These are phyloP conservation scores for Paraconiothyrium brasiliense DNA, from an alignment of 2,329 filamentous ascomycete species.

Conservation along the genomic window DNA sequence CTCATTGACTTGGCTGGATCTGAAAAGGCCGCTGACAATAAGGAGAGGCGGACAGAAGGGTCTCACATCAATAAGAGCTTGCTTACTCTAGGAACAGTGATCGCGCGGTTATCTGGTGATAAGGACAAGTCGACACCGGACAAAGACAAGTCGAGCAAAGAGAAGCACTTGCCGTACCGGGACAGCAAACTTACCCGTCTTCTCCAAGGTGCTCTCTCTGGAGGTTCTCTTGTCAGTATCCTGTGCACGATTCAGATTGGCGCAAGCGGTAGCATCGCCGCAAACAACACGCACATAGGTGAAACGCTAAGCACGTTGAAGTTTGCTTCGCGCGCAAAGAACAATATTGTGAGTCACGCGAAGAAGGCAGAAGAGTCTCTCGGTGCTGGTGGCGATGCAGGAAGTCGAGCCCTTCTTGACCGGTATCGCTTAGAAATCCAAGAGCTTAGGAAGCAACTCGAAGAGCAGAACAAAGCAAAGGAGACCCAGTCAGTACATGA, in stretches of 20 bases:
- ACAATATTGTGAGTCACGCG: slow-evolving; percentile 96
- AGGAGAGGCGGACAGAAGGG: slow-evolving; percentile 91
- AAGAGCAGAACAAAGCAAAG: slow-evolving; percentile 74
- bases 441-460: slow-evolving; percentile 81
- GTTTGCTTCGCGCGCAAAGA: slow-evolving; percentile 95
- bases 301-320: slow-evolving; percentile 97
- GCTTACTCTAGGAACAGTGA: slow-evolving; percentile 93
- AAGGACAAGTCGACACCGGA: slow-evolving; percentile 74
- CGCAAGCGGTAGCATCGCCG: slow-evolving; percentile 74
- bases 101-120: slow-evolving; percentile 87
- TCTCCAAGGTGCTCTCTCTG: slow-evolving; percentile 89
- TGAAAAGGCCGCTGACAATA: slow-evolving; percentile 93
- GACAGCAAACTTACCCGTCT: slow-evolving; percentile 97
- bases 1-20: slow-evolving; percentile 96
- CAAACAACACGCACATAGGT: slow-evolving; percentile 77
- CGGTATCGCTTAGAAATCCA: slow-evolving; percentile 93
- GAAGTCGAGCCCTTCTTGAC: slow-evolving; percentile 86
- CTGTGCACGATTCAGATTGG: slow-evolving; percentile 95
- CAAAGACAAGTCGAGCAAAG: slow-evolving; percentile 81
- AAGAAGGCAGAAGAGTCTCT: slow-evolving; percentile 93
- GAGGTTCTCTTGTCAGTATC: slow-evolving; percentile 94
- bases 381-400: slow-evolving; percentile 78
- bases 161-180: slow-evolving; percentile 94
- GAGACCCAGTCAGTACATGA: slow-evolving; percentile 63
- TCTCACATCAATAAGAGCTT: slow-evolving; percentile 99